Evolutionary conservation across 768 basidiomycete species (phyloP), one percentile per base, ranked within the genome.

Genomic region (Lactarius quietus): DNA sequence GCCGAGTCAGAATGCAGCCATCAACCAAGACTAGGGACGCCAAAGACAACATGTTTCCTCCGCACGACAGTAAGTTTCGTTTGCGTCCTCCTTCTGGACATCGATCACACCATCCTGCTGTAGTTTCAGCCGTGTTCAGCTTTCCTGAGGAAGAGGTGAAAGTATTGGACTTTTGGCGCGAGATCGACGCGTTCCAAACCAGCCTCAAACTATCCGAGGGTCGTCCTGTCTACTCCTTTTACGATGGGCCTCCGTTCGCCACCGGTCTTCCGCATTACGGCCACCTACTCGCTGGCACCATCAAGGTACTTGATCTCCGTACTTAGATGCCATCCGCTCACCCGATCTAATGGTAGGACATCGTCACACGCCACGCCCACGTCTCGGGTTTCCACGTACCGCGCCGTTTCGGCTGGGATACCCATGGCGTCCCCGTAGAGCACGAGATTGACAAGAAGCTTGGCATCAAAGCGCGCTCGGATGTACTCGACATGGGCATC

Each of bases 381-480:
- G 88, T 93, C 59, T 94, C 90, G 61, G 96, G 96, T 7, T 88
- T 86, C 76, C 90, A 98, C 73, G 96, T 98, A 70, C 84, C 88
- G 63, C 88, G 96, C 64, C 86, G 96, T 59, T 98, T 98, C 74
- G 96, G 96, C 61, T 98, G 96, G 96, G 96, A 98, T 78, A 98
- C 95, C 6, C 96, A 99, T 78, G 96, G 96, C 59, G 86, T 99
- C 31, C 97, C 96, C 39, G 95, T 99, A 73, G 97, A 99, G 77
- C 95, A 98, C 79, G 93, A 97, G 80, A 99, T 99, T 79, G 97
- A 99, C 83, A 98, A 98, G 81, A 89, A 85, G 72, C 83, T 98
- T 54, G 86, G 86, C 45, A 97, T 98, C 80, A 95, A 89, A 36
- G 87, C 93, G 29, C 92, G 91, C 74, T 92, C 86, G 54, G 97